Base-by-base conservation (phyloP, 306 rosid genomes). In the Sicyos baderoa region DNA sequence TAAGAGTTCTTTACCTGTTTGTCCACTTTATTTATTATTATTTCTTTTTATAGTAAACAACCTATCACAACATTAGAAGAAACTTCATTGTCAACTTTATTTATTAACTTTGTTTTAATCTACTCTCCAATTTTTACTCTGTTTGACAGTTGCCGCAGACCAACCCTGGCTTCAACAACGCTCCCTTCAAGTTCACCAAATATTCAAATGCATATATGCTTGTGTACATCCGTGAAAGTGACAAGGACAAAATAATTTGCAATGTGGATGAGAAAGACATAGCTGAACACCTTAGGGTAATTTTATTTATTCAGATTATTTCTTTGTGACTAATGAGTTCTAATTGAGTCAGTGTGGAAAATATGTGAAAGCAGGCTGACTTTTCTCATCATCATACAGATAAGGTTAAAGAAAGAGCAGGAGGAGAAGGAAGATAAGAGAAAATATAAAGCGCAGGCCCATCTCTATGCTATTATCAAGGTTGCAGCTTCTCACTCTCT, bases 181-280 rank as follows among this genome's bases (percentile, higher is more conserved):
- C 95, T 62, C 91, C 96, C 64, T 86, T 89, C 72, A 92, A 92
- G 78, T 92, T 89, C 78, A 89, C 97, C 21, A 89, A 89, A 76
- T 80, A 83, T 82, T 92, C 97, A 7, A 92, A 92, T 75, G 97
- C 96, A 1, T 92, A 92, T 75, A 92, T 92, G 96, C 97, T 92
- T 81, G 96, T 92, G 37, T 92, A 92, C 76, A 85, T 92, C 57
- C 90, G 97, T 32, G 96, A 89, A 68, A 83, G 87, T 77, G 97
- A 89, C 82, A 91, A 81, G 76, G 97, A 91, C 56, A 91, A 85
- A 72, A 87, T 91, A 71, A 89, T 91, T 60, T 91, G 95, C 77
- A 78, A 89, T 32, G 96, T 91, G 73, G 96, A 87, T 68, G 96
- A 92, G 82, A 82, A 83, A 76, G 95, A 89, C 86, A 87, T 89